Base-by-base conservation (phyloP, 768 basidiomycete species). In the Podaxis rugospora region DNA sequence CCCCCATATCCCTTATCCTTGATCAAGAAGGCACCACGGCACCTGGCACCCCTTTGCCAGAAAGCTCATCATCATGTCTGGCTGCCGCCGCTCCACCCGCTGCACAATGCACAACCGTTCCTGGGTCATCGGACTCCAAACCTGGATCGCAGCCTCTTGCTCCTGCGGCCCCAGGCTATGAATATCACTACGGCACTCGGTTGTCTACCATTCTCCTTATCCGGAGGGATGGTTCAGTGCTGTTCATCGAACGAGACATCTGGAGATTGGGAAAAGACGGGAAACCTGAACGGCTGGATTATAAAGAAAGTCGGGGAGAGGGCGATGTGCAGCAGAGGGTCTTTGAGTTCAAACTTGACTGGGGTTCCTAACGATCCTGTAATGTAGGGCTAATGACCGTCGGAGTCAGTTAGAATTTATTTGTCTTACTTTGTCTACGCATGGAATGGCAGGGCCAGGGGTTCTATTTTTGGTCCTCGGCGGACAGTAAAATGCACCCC, bases 211-310 rank as follows among this genome's bases (percentile, higher is more conserved):
- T 90, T 42, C 68, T 93, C 53, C 80, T 93, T 59, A 75, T 93
- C 18, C 77, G 78, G 59, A 81, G 79, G 62, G 77, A 78, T 55
- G 87, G 89, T 27, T 71, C 79, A 47, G 89, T 82, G 7, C 59
- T 83, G 16, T 92, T 91, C 66, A 75, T 88, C 49, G 92, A 93
- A 70, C 75, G 88, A 50, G 90, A 93, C 67, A 76, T 84, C 27
- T 92, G 87, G 87, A 70, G 67, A 55, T 66, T 83, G 56, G 72
- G 65, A 35, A 55, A 60, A 32, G 73, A 80, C 28, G 84, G 78
- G 21, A 68, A 67, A 62, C 74, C 76, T 5, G 66, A 54, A 39
- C 44, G 44, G 14, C 18, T 61, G 13, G 52, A 61, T n/a, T 11
- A 55, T n/a, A 46, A 44, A n/a, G 51, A 54, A 52, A 46, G 51